Evolutionary conservation across 352 stramenopile genomes (phyloP).

Genomic region (Pythium oligandrum): DNA sequence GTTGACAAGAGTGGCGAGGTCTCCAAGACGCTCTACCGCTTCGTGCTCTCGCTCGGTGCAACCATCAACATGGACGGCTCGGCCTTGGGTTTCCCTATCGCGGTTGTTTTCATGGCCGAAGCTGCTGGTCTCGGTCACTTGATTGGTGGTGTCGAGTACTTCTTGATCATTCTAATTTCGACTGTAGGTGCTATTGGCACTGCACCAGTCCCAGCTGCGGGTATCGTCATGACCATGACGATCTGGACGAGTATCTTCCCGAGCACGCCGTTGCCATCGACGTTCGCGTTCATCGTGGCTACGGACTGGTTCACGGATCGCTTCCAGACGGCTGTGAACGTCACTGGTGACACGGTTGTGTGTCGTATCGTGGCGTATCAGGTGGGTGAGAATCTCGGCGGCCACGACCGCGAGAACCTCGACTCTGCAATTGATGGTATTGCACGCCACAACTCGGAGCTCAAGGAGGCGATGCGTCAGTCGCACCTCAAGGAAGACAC

Average conservation of each 20-base stretch:
- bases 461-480: no score
- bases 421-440: no score
- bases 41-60: slow-evolving; percentile 30
- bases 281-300: slow-evolving; percentile 49
- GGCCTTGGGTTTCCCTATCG: slow-evolving; percentile 26
- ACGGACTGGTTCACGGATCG: slow-evolving; percentile 61
- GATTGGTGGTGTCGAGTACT: slow-evolving; percentile 23
- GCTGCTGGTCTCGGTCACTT: slow-evolving; percentile 13
- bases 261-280: slow-evolving; percentile 27
- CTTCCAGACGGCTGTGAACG: slow-evolving; percentile 51
- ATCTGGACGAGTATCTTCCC: slow-evolving; percentile 34
- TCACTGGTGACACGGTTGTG: slow-evolving; percentile 52
- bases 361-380: slow-evolving; percentile 44
- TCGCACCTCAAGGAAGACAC: no score
- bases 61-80: slow-evolving; percentile 30
- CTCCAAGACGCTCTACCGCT: slow-evolving; percentile 20
- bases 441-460: no score
- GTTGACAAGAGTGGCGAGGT: slow-evolving; percentile 23
- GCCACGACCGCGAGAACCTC: no score
- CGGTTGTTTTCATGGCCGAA: slow-evolving; percentile 33
- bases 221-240: slow-evolving; percentile 35
- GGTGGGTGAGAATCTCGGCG: slow-evolving; percentile 3
- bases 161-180: slow-evolving; percentile 28
- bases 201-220: slow-evolving; percentile 22
- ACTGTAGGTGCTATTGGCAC: slow-evolving; percentile 24